Conservation (phyloP, 2,329 filamentous ascomycete species). For the Ceratocystis colombiana region DNA sequence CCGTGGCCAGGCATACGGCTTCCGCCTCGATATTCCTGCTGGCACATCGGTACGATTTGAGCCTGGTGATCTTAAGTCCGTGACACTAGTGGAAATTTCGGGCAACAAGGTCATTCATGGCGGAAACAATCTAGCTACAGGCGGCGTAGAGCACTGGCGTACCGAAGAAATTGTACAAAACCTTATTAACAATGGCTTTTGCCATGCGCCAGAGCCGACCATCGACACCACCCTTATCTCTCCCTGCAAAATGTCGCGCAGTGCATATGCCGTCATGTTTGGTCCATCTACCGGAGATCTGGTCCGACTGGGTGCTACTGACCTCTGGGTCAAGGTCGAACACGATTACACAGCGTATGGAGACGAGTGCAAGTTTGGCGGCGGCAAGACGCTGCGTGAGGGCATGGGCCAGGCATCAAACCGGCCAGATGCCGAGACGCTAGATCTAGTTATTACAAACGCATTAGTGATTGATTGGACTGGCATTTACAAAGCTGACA, state of each 20-base stretch:
- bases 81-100: constrained; percentile 79
- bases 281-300: constrained; percentile 81
- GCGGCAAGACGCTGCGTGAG: constrained; percentile 85
- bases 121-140: constrained; percentile 70
- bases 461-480: constrained; percentile 83
- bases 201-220: constrained; percentile 60
- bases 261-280: constrained; percentile 79
- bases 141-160: constrained; percentile 55
- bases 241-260: constrained; percentile 60
- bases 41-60: constrained; percentile 91
- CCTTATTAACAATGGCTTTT: constrained; percentile 64
- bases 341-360: constrained; percentile 75
- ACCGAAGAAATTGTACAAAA: constrained; percentile 55
- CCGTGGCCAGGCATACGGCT: constrained; percentile 70
- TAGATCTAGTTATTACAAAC: constrained; percentile 83
- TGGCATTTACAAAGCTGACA: constrained; percentile 93
- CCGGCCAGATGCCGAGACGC: constrained; percentile 55
- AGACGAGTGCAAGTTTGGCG: constrained; percentile 91
- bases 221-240: constrained; percentile 46
- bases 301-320: constrained; percentile 71
- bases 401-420: constrained; percentile 92
- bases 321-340: constrained; percentile 86
- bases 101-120: constrained; percentile 71
- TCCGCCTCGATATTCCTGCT: constrained; percentile 76
- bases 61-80: constrained; percentile 83